Conservation (phyloP, 805 yeast species). For the Kuraishia hungarica region DNA sequence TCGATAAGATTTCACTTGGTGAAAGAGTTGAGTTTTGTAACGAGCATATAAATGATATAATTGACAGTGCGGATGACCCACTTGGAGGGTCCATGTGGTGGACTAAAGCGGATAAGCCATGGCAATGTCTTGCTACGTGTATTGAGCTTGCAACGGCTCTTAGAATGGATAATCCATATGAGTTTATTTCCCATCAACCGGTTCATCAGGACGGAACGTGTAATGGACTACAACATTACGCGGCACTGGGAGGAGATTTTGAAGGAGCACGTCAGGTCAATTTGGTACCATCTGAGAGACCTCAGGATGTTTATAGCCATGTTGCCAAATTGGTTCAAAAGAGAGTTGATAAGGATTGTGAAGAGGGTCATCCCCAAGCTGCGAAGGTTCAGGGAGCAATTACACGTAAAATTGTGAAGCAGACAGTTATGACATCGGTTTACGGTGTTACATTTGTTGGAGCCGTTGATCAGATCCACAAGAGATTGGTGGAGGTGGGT, state of each 20-base stretch:
- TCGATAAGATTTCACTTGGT: conserved; percentile 60
- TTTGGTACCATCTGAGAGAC: conserved; percentile 59
- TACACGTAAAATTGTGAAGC: conserved; percentile 85
- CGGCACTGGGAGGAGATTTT: conserved; percentile 78
- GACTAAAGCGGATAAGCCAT: conserved; percentile 71
- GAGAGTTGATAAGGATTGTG: conserved; percentile 46
- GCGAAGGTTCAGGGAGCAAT: conserved; percentile 49
- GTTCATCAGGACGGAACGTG: conserved; percentile 86
- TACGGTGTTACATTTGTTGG: conserved; percentile 95
- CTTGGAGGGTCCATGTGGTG: conserved; percentile 52
- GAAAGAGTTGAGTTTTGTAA: conserved; percentile 57
- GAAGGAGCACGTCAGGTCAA: conserved; percentile 82
- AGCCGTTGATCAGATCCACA: conserved; percentile 81
- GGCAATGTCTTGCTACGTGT: conserved; percentile 72
- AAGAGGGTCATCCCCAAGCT: conserved; percentile 46
- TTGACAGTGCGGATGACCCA: conserved; percentile 59
- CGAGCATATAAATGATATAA: conserved; percentile 43
- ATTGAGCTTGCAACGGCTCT: conserved; percentile 57
- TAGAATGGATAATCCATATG: conserved; percentile 53
- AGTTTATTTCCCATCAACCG: conserved; percentile 62
- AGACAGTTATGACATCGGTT: conserved; percentile 96
- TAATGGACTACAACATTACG: conserved; percentile 80
- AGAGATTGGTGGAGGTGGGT: conserved; percentile 56
- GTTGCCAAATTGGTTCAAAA: conserved; percentile 59
- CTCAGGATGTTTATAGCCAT: conserved; percentile 68